Evolutionary conservation across 805 yeast genomes (phyloP), one percentile per base, ranked within the genome.

Genomic region (Helenozyma baotianmanensis): DNA sequence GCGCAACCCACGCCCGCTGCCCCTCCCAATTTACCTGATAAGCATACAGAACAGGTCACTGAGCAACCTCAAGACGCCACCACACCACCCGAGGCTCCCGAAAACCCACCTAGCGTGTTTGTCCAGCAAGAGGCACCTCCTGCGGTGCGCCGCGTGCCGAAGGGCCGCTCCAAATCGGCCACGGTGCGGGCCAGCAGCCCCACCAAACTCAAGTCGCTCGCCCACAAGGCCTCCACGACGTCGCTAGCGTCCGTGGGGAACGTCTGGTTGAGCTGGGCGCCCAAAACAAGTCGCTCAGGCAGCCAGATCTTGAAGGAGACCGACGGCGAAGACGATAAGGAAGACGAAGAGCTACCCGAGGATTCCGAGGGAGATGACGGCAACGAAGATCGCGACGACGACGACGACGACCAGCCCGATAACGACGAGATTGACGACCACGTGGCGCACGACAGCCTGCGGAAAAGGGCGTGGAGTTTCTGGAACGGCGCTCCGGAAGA

Each of bases 361-460:
- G 19, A 17, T 8, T 5, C 5, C 10, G 48, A 50, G 16, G 47
- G 48, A 16, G 48, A 45, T 3, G 51, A 47, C 8, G 58, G 54
- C 23, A 39, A 41, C 17, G 30, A 28, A 2, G 41, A 51, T n/a
- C 46, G 48, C 16, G 48, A 45, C 4, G 51, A 47, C 8, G 58
- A 55, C 23, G 40, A 41, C 17, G 30, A 28, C 3, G 41, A 51
- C 2, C 62, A 54, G 14, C 51, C 50, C 30, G 45, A 50, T 28
- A 50, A 49, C n/a, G 65, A 61, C 35, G 67, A 56, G 29, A 43
- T 58, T 3, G 63, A 55, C 23, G 68, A 62, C 25, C 60, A 58
- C 26, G 47, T 53, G 4, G 17, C 40, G 7, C 12, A 17, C 19
- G 19, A 17, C 19, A 17, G 22, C 14, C 29, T 38, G 36, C 41